Evolutionary conservation across 2,329 filamentous ascomycete genomes (phyloP).

Genomic region (Hawksworthiomyces lignivorus): DNA sequence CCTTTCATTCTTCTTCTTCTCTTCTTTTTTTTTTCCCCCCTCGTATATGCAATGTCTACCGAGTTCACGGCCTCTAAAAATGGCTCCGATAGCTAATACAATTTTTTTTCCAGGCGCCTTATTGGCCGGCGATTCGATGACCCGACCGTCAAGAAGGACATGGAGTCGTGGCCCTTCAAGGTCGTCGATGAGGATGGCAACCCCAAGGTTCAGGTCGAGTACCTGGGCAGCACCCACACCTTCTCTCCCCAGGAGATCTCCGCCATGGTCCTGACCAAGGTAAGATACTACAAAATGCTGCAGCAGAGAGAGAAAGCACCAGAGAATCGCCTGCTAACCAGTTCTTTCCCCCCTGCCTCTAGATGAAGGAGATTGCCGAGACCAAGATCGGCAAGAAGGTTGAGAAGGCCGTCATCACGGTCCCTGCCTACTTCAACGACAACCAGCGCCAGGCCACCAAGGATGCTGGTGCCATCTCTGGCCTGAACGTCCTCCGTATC

Average conservation of each 20-base stretch:
- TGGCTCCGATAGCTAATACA: too few species aligned
- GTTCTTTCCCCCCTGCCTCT: conserved; percentile 15
- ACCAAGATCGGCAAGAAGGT: conserved; percentile 98
- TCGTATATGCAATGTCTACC: too few species aligned
- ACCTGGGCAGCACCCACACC: conserved; percentile 87
- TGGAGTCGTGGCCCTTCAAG: conserved; percentile 99
- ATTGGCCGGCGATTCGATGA: conserved; percentile 96
- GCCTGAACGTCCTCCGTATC: conserved; percentile 98
- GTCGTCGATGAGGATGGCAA: conserved; percentile 81
- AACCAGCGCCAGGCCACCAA: conserved; percentile 99
- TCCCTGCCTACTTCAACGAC: conserved; percentile 99
- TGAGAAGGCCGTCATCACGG: conserved; percentile 97
- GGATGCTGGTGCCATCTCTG: conserved; percentile 95
- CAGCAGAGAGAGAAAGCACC: neutral
- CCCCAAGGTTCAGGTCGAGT: conserved; percentile 91
- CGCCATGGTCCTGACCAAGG: conserved; percentile 97
- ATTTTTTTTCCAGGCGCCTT: conserved; percentile 64
- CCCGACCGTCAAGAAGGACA: conserved; percentile 96
- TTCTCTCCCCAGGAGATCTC: conserved; percentile 99
- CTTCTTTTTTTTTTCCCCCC: too few species aligned
- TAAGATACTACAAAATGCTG: too few species aligned
- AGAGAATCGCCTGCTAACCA: too few species aligned
- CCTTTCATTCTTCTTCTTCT: too few species aligned
- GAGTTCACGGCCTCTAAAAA: too few species aligned
- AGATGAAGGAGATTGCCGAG: conserved; percentile 99